Percentiles rank a stretch among this genome's conserved stretches.
Evolutionary conservation across 306 rosid genomes (phyloP).

Genomic region (Trichosanthes truncata): DNA sequence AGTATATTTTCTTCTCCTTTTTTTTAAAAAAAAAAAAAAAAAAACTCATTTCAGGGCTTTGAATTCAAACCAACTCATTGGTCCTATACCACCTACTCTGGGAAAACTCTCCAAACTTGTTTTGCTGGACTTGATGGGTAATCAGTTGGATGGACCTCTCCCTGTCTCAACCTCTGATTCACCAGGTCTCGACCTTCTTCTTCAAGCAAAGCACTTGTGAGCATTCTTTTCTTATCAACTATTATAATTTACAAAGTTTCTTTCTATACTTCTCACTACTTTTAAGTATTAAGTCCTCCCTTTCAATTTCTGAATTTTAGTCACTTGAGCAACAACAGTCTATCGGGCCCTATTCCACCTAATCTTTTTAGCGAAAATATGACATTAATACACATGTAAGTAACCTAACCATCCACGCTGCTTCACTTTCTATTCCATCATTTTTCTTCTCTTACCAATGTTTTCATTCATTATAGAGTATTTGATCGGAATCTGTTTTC

Average conservation of each 20-base stretch:
- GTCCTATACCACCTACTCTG: slow-evolving; percentile 25
- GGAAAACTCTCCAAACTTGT: slow-evolving; percentile 28
- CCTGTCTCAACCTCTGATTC: slow-evolving; percentile 17
- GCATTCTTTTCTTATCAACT: not conserved
- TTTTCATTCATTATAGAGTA: slow-evolving; percentile 6
- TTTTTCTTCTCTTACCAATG: not conserved
- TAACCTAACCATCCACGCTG: not conserved
- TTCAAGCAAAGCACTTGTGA: slow-evolving; percentile 29
- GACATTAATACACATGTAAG: slow-evolving; percentile 81
- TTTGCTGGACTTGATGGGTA: slow-evolving; percentile 36
- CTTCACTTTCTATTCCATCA: not conserved
- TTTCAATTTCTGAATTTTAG: slow-evolving; percentile 25
- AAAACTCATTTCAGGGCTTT: slow-evolving; percentile 21
- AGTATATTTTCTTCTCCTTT: too few species aligned
- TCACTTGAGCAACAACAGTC: slow-evolving; percentile 84
- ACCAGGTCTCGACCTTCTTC: slow-evolving; percentile 27
- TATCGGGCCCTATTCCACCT: slow-evolving; percentile 63
- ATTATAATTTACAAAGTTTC: not conserved
- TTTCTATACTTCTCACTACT: not conserved
- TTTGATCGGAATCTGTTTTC: slow-evolving; percentile 55
- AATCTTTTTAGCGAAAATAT: slow-evolving; percentile 54
- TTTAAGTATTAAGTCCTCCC: too few species aligned
- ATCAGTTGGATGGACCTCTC: slow-evolving; percentile 22
- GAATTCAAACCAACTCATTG: slow-evolving; percentile 23
- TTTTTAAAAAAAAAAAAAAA: not conserved